Evolutionary conservation across 106 monocot genomes (phyloP).

Genomic region (Agapanthus africanus): DNA sequence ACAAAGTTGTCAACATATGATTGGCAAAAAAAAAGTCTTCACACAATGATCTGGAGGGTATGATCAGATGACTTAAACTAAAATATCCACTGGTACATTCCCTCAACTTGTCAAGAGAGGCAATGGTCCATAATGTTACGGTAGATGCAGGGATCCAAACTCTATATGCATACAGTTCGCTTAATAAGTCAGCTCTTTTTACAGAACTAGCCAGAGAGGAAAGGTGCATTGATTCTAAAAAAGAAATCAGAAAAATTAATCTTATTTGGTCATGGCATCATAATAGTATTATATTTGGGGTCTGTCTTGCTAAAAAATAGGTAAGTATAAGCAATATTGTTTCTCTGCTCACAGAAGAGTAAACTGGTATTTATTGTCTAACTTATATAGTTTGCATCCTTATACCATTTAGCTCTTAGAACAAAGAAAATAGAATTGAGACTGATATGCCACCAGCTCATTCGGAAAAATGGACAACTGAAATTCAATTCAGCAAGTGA

Average conservation of each 20-base stretch:
- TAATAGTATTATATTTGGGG: no score
- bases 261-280: not conserved
- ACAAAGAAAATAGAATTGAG: not conserved
- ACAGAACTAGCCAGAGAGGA: no score
- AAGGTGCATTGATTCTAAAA: no score
- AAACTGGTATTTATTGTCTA: not conserved
- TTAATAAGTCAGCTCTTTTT: no score
- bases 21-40: not conserved
- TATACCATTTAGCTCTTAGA: not conserved
- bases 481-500: not conserved
- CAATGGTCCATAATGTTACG: not conserved
- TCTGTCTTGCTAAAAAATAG: no score
- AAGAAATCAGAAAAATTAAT: no score
- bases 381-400: not conserved
- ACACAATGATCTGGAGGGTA: not conserved
- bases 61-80: not conserved
- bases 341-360: not conserved
- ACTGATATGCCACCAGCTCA: not conserved
- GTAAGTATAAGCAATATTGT: not conserved
- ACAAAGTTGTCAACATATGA: not conserved
- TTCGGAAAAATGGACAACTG: not conserved
- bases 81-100: not conserved
- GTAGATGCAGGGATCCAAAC: no score
- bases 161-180: no score
- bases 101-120: not conserved